Evolutionary conservation across 192 early-diverging fungal species (phyloP).

Genomic region (Coemansia reversa): DNA sequence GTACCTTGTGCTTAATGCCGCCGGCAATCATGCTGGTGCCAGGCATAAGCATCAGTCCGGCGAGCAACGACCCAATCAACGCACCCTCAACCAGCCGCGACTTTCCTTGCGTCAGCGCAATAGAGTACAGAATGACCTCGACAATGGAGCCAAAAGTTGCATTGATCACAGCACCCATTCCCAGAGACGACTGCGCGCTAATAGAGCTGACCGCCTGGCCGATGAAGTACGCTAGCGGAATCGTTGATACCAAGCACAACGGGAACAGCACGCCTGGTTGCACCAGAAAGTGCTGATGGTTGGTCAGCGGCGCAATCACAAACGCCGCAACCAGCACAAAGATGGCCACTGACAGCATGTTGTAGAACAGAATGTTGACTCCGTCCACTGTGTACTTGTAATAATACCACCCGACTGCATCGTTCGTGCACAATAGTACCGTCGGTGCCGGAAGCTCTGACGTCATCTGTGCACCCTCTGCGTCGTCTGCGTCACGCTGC

Average conservation of each 20-base stretch:
- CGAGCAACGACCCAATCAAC: conserved; percentile 88
- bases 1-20: conserved; percentile 86
- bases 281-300: conserved; percentile 57
- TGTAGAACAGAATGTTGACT: conserved; percentile 96
- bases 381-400: conserved; percentile 97
- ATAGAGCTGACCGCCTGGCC: conserved; percentile 97
- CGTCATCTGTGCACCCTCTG: not conserved
- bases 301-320: conserved; percentile 59
- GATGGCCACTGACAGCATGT: conserved; percentile 77
- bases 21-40: conserved; percentile 93
- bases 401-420: conserved; percentile 89
- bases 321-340: conserved; percentile 85
- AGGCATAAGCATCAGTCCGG: conserved; percentile 86
- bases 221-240: conserved; percentile 95
- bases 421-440: conserved; percentile 83
- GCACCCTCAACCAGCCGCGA: conserved; percentile 84
- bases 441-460: conserved; percentile 45
- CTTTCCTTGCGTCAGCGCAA: conserved; percentile 88
- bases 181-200: conserved; percentile 89
- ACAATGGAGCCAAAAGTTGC: conserved; percentile 97
- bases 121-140: conserved; percentile 90
- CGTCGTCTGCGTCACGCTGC: conserved; percentile 2
- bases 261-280: conserved; percentile 67
- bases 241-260: conserved; percentile 72
- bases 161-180: conserved; percentile 93